Conservation (phyloP, 371 early-diverging fungal genomes). For the Mortierella polycephala region DNA sequence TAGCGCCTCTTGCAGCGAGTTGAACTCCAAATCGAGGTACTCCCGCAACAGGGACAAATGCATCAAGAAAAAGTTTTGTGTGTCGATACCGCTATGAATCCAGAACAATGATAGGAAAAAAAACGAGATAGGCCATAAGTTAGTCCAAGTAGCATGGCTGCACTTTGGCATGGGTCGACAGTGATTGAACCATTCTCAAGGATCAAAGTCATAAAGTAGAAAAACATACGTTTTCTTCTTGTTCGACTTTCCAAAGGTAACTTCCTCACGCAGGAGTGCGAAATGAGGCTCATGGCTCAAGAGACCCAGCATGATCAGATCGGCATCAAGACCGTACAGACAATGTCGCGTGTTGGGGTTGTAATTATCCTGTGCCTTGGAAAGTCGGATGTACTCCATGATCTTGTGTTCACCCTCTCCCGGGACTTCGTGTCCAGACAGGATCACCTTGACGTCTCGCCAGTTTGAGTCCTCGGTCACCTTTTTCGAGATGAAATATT, state of each 20-base stretch:
- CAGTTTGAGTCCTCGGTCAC: conserved; percentile 92
- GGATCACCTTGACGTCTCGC: conserved; percentile 88
- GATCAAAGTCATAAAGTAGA: neutral
- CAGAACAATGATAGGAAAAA: neutral
- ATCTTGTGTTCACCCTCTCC: conserved; percentile 99
- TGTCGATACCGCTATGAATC: conserved; percentile 59
- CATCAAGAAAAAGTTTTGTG: conserved; percentile 80
- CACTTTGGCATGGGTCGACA: neutral
- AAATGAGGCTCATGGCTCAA: conserved; percentile 97
- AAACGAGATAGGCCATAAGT: neutral
- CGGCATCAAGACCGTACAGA: conserved; percentile 99
- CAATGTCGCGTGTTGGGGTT: conserved; percentile 92
- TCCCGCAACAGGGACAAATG: conserved; percentile 92
- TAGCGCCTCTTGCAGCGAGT: conserved; percentile 58
- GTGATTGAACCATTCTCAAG: neutral
- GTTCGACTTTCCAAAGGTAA: conserved; percentile 82
- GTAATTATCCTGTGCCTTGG: conserved; percentile 84
- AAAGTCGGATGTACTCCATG: conserved; percentile 95
- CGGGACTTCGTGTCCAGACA: conserved; percentile 96
- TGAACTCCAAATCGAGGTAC: conserved; percentile 91
- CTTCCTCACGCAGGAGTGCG: conserved; percentile 96
- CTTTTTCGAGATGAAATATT: conserved; percentile 93
- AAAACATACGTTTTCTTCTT: conserved; percentile 64
- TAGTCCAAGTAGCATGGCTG: too few relatives aligned
- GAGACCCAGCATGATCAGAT: conserved; percentile 98